Conservation (phyloP, 179 eudicot species). For the Silene vulgaris region DNA sequence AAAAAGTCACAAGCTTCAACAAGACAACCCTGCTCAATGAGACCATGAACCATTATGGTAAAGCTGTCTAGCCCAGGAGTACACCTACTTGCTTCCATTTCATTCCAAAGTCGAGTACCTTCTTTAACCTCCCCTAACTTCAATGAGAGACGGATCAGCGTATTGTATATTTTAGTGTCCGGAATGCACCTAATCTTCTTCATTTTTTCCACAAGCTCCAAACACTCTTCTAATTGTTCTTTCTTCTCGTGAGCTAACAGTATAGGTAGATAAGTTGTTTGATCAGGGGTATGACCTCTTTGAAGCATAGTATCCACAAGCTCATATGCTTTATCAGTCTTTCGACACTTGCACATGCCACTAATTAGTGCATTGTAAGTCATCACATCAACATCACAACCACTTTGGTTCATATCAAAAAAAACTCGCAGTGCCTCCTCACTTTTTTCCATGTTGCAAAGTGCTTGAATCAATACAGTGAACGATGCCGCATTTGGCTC, state of each 20-base stretch:
- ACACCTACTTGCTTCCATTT: conserved; percentile 57
- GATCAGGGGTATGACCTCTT: conserved; percentile 60
- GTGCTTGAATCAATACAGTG: conserved; percentile 82
- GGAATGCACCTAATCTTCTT: conserved; percentile 51
- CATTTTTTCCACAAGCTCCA: conserved; percentile 71
- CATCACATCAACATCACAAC: conserved; percentile 75
- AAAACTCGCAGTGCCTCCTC: conserved; percentile 72
- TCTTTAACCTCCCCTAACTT: conserved; percentile 78
- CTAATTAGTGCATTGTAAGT: conserved; percentile 71
- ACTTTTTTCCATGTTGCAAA: conserved; percentile 62
- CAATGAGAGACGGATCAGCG: conserved; percentile 56
- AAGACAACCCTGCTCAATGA: conserved; percentile 50
- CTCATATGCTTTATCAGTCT: conserved; percentile 59
- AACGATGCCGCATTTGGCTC: conserved; percentile 75
- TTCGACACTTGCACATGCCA: conserved; percentile 77
- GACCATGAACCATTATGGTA: conserved; percentile 64
- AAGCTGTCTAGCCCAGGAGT: conserved; percentile 66
- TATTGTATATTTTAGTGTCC: conserved; percentile 62
- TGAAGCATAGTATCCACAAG: conserved; percentile 65
- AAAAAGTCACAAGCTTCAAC: conserved; percentile 76
- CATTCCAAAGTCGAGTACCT: conserved; percentile 60
- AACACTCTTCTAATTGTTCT: conserved; percentile 71
- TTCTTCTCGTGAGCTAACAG: conserved; percentile 83
- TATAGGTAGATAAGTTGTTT: conserved; percentile 58
- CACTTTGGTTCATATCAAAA: conserved; percentile 55